Percentiles rank a stretch among this genome's conserved stretches.
Evolutionary conservation across 768 basidiomycete species (phyloP).

Genomic region (Termitomyces sp.): DNA sequence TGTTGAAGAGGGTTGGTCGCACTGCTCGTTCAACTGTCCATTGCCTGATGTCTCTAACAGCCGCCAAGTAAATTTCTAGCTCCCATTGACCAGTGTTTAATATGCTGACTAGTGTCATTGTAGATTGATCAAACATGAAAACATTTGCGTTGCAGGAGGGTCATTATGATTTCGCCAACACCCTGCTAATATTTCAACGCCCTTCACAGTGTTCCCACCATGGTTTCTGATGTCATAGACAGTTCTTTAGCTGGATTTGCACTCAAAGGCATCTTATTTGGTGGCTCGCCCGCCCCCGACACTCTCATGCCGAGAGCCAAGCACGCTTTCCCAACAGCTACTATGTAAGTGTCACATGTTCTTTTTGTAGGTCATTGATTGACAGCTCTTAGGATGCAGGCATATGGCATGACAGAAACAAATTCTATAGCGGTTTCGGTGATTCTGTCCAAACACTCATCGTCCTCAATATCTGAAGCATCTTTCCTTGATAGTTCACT

Average conservation of each 20-base stretch:
- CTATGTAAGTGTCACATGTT: constrained; percentile 31
- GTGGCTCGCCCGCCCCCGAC: constrained; percentile 51
- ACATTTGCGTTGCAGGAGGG: constrained; percentile 55
- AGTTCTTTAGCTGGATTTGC: constrained; percentile 44
- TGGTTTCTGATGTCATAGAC: constrained; percentile 62
- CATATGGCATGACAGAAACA: constrained; percentile 61
- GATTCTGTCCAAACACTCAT: not conserved
- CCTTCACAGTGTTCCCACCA: constrained; percentile 51
- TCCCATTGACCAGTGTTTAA: not conserved
- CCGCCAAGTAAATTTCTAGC: constrained; percentile 24
- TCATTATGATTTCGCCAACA: constrained; percentile 20
- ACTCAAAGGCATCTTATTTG: no score
- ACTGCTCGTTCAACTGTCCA: not conserved
- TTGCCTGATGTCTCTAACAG: constrained; percentile 19
- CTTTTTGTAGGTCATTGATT: not conserved
- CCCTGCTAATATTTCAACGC: not conserved
- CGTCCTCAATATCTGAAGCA: not conserved
- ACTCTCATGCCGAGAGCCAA: constrained; percentile 43
- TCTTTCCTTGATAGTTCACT: constrained; percentile 28
- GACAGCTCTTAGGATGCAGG: constrained; percentile 41
- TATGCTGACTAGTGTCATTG: constrained; percentile 1
- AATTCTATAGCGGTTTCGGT: constrained; percentile 56
- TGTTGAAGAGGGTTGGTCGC: constrained; percentile 55
- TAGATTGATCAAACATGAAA: constrained; percentile 51
- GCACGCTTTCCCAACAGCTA: constrained; percentile 45